Base-by-base conservation (phyloP, 306 rosid species). In the Fagus sylvatica region DNA sequence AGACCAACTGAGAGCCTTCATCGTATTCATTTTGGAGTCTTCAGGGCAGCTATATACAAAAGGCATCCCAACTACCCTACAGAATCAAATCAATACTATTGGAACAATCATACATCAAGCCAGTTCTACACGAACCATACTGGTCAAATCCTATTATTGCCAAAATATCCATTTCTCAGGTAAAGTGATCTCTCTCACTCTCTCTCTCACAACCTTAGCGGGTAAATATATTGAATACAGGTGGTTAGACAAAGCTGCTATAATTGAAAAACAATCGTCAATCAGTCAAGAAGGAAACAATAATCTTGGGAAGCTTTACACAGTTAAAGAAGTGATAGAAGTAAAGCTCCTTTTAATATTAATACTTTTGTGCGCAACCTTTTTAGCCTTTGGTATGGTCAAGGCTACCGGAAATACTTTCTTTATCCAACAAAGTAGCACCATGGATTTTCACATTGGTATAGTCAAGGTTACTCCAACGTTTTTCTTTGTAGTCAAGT, bases 241-340 rank as follows among this genome's bases (percentile, higher is more conserved):
- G 28, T 56, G 53, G 68, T 73, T 73, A 64, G 77, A 73, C 2
- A 73, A 57, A 40, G 69, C 55, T 1, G 77, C 77, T 56, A 56
- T 56, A 39, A 8, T 69, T 8, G 3, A 43, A 1, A 40, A 69
- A 28, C 6, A 48, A 11, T 32, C 54, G 1, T 11, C 30, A 10
- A 1, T 28, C 1, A 28, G 41, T 22, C 57, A 34, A 0, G 36
- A 46, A 9, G 28, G 13, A 37, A 48, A 76, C 36, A n/a, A 53
- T 8, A 53, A 9, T 36, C 28, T 53, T 6, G 48, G 73, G 1
- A 7, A 56, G 1, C 41, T 34, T n/a, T 78, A 53, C n/a, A 46
- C 22, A 11, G 15, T 49, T 3, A 39, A 60, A 22, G 33, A 74
- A 74, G 78, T 74, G 71, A 46, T 59, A 15, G 71, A 46, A 10